phyloP scores from a whole-genome alignment of 1,139 yeast genomes.

The Kodamaea suecica region DNA sequence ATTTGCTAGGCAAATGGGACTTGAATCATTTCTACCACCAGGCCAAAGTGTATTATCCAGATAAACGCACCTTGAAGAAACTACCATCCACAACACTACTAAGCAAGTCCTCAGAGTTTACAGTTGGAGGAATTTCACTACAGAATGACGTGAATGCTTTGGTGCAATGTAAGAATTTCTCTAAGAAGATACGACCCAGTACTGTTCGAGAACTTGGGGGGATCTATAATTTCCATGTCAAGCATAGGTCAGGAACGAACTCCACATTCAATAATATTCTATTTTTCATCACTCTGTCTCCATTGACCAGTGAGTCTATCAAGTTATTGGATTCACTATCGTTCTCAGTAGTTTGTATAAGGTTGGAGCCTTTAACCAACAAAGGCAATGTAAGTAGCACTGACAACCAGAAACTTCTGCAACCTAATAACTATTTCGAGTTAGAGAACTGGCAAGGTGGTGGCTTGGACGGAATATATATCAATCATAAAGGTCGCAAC shows the following conservation, averaged over 20 bases:
- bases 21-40: constrained; percentile 27
- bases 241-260: constrained; percentile 18
- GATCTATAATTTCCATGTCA: constrained; percentile 44
- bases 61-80: constrained; percentile 3
- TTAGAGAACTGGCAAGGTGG: constrained; percentile 43
- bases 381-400: not conserved
- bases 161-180: constrained; percentile 59
- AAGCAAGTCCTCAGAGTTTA: constrained; percentile 7
- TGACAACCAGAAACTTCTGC: not conserved
- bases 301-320: constrained; percentile 58
- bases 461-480: constrained; percentile 36
- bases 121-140: constrained; percentile 18
- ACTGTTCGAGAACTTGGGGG: constrained; percentile 61
- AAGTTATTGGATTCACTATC: constrained; percentile 36
- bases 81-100: constrained; percentile 9
- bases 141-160: constrained; percentile 29
- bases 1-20: constrained; percentile 62
- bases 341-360: constrained; percentile 51
- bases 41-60: constrained; percentile 3
- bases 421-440: constrained; percentile 29
- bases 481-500: constrained; percentile 42
- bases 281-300: constrained; percentile 55
- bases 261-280: constrained; percentile 25
- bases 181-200: constrained; percentile 47
- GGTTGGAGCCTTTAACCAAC: constrained; percentile 17